Evolutionary conservation across 2,329 filamentous ascomycete species (phyloP).

Genomic region (Pseudogymnoascus sp.): DNA sequence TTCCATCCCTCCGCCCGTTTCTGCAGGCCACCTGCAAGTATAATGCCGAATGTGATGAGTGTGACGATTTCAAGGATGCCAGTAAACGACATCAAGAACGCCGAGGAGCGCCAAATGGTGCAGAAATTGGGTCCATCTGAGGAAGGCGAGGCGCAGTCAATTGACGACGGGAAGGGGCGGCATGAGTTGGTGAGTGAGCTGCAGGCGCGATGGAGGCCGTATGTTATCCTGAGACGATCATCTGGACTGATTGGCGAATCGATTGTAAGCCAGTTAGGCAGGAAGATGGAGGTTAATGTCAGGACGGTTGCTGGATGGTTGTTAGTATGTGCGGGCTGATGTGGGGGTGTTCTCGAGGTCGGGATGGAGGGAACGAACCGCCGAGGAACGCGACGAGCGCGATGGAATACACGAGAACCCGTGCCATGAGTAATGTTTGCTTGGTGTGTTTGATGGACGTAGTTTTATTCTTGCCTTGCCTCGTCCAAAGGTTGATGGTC

Average conservation of each 20-base stretch:
- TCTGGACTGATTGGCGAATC: slow-evolving; percentile 42
- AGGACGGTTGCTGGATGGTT: slow-evolving; percentile 54
- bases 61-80: slow-evolving; percentile 75
- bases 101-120: slow-evolving; percentile 81
- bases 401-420: slow-evolving; percentile 35
- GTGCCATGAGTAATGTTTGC: slow-evolving; percentile 32
- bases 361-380: slow-evolving; percentile 32
- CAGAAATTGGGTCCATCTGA: slow-evolving; percentile 60
- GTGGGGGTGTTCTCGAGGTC: neutral
- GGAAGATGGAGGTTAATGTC: slow-evolving; percentile 61
- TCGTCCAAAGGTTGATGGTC: neutral
- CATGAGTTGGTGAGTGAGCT: slow-evolving; percentile 60
- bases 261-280: slow-evolving; percentile 66
- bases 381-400: slow-evolving; percentile 36
- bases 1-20: slow-evolving; percentile 80
- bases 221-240: slow-evolving; percentile 54
- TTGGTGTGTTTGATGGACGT: neutral
- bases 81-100: slow-evolving; percentile 80
- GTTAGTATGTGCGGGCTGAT: slow-evolving; percentile 10
- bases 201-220: slow-evolving; percentile 77
- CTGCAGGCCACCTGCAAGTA: slow-evolving; percentile 71
- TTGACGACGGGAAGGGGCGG: slow-evolving; percentile 57
- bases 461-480: neutral
- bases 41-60: slow-evolving; percentile 70
- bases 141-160: slow-evolving; percentile 51